Percentiles rank a stretch among this genome's conserved stretches.
phyloP scores from a whole-genome alignment of 148 eudicot genomes.

The Heliamphora exappendiculata region DNA sequence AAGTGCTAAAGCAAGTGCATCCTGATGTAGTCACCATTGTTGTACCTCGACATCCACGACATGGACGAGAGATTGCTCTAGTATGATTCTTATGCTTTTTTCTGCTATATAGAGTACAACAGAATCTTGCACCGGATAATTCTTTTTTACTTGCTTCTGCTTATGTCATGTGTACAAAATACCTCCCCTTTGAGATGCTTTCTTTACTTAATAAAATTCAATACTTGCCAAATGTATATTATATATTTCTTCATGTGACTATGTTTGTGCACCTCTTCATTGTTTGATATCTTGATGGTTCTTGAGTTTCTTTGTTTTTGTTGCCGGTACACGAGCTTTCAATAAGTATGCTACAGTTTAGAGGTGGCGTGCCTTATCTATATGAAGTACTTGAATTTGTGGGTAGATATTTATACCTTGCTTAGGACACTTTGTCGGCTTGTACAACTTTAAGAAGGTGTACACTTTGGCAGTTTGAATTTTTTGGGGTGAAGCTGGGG shows the following conservation, averaged over 20 bases:
- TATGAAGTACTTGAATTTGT: not conserved
- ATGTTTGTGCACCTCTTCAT: not conserved
- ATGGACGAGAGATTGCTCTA: conserved; percentile 50
- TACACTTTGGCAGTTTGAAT: not conserved
- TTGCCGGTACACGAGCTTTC: not conserved
- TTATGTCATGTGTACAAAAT: no score
- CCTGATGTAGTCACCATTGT: conserved; percentile 58
- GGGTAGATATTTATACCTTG: not conserved
- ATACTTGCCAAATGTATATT: no score
- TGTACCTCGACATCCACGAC: conserved; percentile 75
- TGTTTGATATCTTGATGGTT: not conserved
- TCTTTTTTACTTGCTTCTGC: no score
- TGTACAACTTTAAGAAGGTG: not conserved
- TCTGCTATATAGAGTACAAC: not conserved
- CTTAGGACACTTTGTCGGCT: not conserved
- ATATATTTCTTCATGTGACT: not conserved
- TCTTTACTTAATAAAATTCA: no score
- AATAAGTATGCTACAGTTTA: not conserved
- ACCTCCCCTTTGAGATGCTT: no score
- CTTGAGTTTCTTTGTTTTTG: not conserved
- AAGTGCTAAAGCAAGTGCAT: conserved; percentile 37
- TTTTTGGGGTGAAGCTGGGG: not conserved
- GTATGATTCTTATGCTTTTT: conserved; percentile 32
- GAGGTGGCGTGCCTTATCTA: not conserved
- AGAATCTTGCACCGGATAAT: not conserved